Base-by-base conservation (phyloP, 441 rosid genomes). In the Monsonia emarginata region DNA sequence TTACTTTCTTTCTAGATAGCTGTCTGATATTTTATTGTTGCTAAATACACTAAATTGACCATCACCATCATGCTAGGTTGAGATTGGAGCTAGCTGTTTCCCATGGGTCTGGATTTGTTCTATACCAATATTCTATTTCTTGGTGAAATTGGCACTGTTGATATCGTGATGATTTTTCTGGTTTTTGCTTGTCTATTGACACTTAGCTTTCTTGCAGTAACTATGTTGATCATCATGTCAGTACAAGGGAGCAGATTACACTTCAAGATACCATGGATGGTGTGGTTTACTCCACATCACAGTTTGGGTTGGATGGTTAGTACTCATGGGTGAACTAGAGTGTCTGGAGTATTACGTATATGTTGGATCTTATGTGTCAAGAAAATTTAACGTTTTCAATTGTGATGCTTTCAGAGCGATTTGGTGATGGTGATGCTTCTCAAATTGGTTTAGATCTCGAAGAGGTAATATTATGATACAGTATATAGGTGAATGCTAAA, bases 241-340 rank as follows among this genome's bases (percentile, higher is more conserved):
- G 99, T 81, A 78, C 97, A 61, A 87, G 88, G 78, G 99, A 95
- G 84, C 99, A 95, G 65, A 95, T 95, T 75, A 95, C 99, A 27
- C 97, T 95, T 31, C 99, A 95, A 77, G 99, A 95, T 81, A 88
- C 90, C 63, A 86, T 91, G 99, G 98, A 95, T 61, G 96, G 95
- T 38, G 96, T 90, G 69, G 93, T 81, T 14, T 91, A 83, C 84
- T 87, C 97, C 71, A 84, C 98, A 59, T 95, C 97, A 22, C 91
- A 90, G 64, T 95, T 91, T 81, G 99, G 97, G 57, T 82, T 90
- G 84, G 99, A 95, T 81, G 99, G 99, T 91, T 52, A 81, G 95
- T 75, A 66, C 70, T 75, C 65, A 61, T 50, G 26, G 69, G 5
- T 70, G 71, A 69, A 68, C 50, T 71, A 26, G 25, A 31, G 71